Evolutionary conservation across 768 basidiomycete species (phyloP), one percentile per base, ranked within the genome.

Genomic region (Omphalotus guepiniiformis): DNA sequence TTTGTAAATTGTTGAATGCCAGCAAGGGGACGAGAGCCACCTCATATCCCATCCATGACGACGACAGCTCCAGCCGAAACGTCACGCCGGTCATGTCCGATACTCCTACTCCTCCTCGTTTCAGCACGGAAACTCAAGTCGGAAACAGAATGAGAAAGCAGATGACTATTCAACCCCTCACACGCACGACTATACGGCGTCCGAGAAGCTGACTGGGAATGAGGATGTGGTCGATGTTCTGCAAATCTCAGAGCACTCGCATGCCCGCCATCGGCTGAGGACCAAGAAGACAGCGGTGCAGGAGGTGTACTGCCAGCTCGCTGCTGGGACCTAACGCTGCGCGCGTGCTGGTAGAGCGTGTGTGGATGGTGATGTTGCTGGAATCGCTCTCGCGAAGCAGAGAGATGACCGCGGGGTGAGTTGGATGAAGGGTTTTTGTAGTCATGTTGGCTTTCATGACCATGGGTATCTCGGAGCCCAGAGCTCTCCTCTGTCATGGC

Each of bases 281-380:
- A n/a, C 16, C 22, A 13, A 36, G 44, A 37, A 16, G 46, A 39
- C 8, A 28, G 28, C 16, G 26, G 23, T 25, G 37, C 38, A 22
- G 46, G 46, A 22, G 46, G 46, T 4, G 46, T 47, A 29, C 46
- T 47, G 3, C 46, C 46, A 3, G 46, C 37, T 5, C 46, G 46
- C 22, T 15, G 35, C 9, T 47, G 32, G 16, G 35, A 36, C 22
- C 28, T 36, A 8, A 46, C 11, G 21, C 27, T 34, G 16, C 28
- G 29, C 13, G 44, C 34, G 19, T 35, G 43, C 21, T 39, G 9
- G n/a, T n/a, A n/a, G n/a, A n/a, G n/a, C 11, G n/a, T 39, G 28
- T 35, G 32, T 6, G 3, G 35, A 37, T n/a, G 44, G 6, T 34
- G 34, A 21, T 32, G 43, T 15, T 3, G 30, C 21, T 46, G 44